A percentile compares a stretch with the other conserved stretches of the same genome.
Evolutionary conservation across 2,329 filamentous ascomycete species (phyloP).

Genomic region (Colletotrichum sp.): DNA sequence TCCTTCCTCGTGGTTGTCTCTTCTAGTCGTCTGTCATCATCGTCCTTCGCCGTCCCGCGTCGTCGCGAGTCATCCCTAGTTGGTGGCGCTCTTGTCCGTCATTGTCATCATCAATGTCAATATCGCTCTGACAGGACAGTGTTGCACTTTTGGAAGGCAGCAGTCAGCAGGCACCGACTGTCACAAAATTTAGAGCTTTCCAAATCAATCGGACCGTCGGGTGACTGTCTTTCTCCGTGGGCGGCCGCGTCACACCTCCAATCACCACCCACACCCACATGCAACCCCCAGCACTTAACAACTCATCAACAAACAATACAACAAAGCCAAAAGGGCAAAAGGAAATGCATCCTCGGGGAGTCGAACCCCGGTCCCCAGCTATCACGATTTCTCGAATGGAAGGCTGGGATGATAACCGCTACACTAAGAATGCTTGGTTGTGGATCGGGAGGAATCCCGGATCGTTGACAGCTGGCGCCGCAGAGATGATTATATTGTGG

Average conservation of each 20-base stretch:
- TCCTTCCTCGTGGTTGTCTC: neutral
- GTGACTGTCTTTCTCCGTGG: neutral
- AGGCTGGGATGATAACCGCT: conserved; percentile 21
- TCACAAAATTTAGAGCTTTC: neutral
- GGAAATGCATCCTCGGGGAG: conserved; percentile 1
- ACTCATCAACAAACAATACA: neutral
- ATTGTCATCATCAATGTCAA: neutral
- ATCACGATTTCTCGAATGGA: neutral
- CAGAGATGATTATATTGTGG: neutral
- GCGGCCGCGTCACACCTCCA: neutral
- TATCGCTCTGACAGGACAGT: neutral
- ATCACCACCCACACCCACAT: neutral
- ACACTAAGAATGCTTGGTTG: conserved; percentile 8
- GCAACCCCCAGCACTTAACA: neutral
- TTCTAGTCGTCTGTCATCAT: rapidly evolving
- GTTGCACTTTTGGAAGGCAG: neutral
- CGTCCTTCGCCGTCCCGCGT: neutral
- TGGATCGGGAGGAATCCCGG: neutral
- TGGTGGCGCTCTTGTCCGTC: neutral
- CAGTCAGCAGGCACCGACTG: too few relatives aligned
- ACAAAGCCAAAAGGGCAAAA: neutral
- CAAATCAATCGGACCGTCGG: neutral
- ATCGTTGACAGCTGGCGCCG: rapidly evolving
- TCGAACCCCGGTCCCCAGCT: conserved; percentile 19
- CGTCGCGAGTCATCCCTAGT: neutral